These are phyloP conservation scores for Aspergillus steynii DNA, from an alignment of 495 filamentous ascomycete species.

Conservation along the genomic window DNA sequence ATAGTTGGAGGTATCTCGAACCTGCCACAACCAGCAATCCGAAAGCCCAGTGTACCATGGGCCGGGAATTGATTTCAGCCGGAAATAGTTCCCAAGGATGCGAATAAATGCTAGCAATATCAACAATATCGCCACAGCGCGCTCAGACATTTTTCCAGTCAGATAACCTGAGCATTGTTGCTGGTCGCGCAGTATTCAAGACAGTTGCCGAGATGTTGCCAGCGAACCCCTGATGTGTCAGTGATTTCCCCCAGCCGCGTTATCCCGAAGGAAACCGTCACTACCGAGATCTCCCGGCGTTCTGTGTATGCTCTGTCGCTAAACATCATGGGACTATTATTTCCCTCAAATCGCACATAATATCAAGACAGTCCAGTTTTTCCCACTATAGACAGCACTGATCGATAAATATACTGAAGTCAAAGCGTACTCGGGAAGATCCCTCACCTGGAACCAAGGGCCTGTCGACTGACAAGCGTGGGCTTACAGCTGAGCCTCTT, in stretches of 20 bases:
- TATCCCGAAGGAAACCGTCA: background rate
- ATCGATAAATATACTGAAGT: no score
- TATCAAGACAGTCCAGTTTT: no score
- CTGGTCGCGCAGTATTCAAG: background rate
- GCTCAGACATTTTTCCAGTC: constrained; percentile 10
- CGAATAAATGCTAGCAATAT: constrained; percentile 8
- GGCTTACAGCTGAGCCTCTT: no score
- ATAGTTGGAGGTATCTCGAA: constrained; percentile 8
- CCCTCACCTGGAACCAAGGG: no score
- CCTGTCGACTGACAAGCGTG: no score
- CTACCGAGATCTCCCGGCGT: no score
- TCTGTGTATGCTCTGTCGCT: no score
- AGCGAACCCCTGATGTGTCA: background rate
- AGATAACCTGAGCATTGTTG: background rate
- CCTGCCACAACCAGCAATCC: constrained; percentile 14
- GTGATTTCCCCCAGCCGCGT: constrained; percentile 4
- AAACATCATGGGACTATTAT: no score
- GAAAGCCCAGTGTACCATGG: constrained; percentile 16
- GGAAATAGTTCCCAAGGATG: constrained; percentile 17
- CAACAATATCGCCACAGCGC: constrained; percentile 9
- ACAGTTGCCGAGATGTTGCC: background rate
- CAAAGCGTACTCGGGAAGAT: no score
- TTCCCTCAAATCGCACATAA: no score
- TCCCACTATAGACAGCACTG: no score
- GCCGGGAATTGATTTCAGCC: constrained; percentile 21